Evolutionary conservation across 768 basidiomycete species (phyloP).

Genomic region (Gloeophyllum trabeum): DNA sequence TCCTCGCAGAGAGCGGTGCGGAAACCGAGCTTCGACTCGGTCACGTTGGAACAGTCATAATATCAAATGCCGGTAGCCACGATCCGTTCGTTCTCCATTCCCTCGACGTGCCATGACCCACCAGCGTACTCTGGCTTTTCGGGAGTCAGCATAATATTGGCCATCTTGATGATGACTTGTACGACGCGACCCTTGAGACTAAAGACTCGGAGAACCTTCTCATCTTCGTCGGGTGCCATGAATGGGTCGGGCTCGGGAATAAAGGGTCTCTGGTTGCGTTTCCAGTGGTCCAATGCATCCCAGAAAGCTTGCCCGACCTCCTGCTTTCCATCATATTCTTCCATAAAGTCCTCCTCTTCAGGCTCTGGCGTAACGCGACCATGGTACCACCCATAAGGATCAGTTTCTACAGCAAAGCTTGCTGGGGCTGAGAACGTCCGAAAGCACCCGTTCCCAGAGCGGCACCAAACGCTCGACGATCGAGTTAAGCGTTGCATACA

Average conservation of each 20-base stretch:
- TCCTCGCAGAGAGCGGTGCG: conserved; percentile 9
- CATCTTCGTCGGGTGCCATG: not conserved
- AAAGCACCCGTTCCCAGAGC: not conserved
- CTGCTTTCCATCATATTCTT: too few relatives aligned
- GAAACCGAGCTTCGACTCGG: conserved; percentile 18
- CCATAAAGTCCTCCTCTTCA: too few relatives aligned
- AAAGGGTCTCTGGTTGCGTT: not conserved
- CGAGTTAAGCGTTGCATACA: not conserved
- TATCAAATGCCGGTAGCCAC: conserved; percentile 16
- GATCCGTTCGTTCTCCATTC: conserved; percentile 16
- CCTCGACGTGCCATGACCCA: conserved; percentile 28
- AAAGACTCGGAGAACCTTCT: not conserved
- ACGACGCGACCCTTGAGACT: conserved; percentile 2
- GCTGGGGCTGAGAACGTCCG: not conserved
- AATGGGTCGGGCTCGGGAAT: not conserved
- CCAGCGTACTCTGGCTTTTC: conserved; percentile 24
- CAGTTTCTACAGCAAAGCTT: too few relatives aligned
- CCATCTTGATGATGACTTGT: conserved; percentile 22
- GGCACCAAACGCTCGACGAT: not conserved
- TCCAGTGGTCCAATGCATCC: too few relatives aligned
- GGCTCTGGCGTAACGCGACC: too few relatives aligned
- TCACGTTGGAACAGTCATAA: conserved; percentile 22
- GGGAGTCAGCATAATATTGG: conserved; percentile 22
- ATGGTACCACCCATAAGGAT: too few relatives aligned
- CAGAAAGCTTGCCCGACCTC: too few relatives aligned